A percentile compares a stretch with the other conserved stretches of the same genome.
Evolutionary conservation across 1,284 basidiomycete genomes (phyloP).

Genomic region (Cystobasidium sp.): DNA sequence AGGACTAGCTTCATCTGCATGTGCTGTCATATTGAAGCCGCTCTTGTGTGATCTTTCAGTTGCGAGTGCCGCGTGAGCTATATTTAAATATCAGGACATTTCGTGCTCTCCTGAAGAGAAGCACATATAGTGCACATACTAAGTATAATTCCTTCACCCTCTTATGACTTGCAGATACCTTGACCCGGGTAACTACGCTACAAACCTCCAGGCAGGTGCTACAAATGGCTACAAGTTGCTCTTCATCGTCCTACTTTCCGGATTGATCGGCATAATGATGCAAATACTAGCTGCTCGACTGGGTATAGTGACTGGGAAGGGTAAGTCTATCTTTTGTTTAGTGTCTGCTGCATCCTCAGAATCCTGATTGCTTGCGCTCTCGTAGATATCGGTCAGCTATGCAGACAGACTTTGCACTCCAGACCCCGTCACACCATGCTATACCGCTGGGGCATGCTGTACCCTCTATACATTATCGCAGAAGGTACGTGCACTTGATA

Average conservation of each 20-base stretch:
- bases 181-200: conserved; percentile 49
- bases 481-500: conserved; percentile 64
- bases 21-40: not conserved
- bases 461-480: conserved; percentile 62
- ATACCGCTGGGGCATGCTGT: conserved; percentile 67
- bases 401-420: conserved; percentile 21
- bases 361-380: conserved; percentile 37
- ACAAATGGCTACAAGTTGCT: conserved; percentile 75
- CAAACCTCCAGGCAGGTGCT: conserved; percentile 51
- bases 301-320: conserved; percentile 61
- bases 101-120: not conserved
- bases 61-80: conserved; percentile 38
- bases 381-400: conserved; percentile 49
- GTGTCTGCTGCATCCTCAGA: not conserved
- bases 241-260: conserved; percentile 81
- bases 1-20: not conserved
- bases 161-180: conserved; percentile 20
- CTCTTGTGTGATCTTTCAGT: not conserved
- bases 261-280: conserved; percentile 77
- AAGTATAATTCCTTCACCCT: conserved; percentile 25
- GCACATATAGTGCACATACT: conserved; percentile 45
- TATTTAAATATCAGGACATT: too few relatives aligned
- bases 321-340: conserved; percentile 45
- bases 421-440: conserved; percentile 63
- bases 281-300: conserved; percentile 61